These are phyloP conservation scores for Trametes versicolor DNA, from an alignment of 1,284 basidiomycete genomes.

Conservation along the genomic window DNA sequence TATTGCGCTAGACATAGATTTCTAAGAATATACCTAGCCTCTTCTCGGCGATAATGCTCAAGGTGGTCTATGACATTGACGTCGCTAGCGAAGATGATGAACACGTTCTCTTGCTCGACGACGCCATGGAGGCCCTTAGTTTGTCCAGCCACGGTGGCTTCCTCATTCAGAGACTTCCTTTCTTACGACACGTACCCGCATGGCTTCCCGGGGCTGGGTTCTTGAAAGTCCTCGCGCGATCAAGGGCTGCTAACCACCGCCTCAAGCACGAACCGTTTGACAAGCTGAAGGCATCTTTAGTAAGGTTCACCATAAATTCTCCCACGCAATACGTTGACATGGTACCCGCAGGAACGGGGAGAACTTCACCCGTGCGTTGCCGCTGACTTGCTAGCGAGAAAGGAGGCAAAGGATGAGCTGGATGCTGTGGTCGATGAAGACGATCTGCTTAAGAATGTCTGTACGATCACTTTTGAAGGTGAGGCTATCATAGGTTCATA, in stretches of 20 bases:
- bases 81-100: slow-evolving; percentile 21
- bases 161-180: slow-evolving; percentile 23
- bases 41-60: slow-evolving; percentile 17
- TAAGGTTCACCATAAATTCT: not conserved
- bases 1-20: not conserved
- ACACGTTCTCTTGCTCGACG: slow-evolving; percentile 21
- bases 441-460: slow-evolving; percentile 13
- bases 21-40: not conserved
- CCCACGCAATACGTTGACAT: not conserved
- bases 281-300: not conserved
- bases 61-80: slow-evolving; percentile 28
- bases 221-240: slow-evolving; percentile 9
- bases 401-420: not conserved
- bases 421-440: not conserved
- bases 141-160: slow-evolving; percentile 12
- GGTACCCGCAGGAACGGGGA: not conserved
- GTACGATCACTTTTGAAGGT: slow-evolving; percentile 24
- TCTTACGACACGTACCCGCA: slow-evolving; percentile 25
- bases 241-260: not conserved
- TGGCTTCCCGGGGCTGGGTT: slow-evolving; percentile 29
- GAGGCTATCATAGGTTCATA: not conserved
- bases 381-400: not conserved
- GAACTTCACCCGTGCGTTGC: not conserved
- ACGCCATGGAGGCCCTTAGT: slow-evolving; percentile 15
- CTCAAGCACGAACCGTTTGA: slow-evolving; percentile 10